Evolutionary conservation across 345 rosid species (phyloP), one percentile per base, ranked within the genome.

Genomic region (Camelina neglecta): DNA sequence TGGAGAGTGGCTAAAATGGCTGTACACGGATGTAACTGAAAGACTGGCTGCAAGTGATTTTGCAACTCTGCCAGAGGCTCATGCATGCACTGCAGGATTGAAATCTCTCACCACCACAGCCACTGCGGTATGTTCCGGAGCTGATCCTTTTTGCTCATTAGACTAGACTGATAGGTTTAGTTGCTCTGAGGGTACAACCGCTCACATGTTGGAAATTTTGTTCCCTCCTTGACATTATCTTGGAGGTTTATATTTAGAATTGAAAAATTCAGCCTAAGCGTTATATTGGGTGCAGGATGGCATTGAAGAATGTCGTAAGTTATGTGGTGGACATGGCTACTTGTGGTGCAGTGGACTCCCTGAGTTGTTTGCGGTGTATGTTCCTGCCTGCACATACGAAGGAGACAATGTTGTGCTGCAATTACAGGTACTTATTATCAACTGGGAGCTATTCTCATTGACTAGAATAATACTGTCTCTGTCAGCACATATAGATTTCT

Each of bases 281-380:
- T 51, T 67, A 29, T 60, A 12, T 60, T 65, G 56, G 64, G 53
- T 79, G 69, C 87, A 95, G 99, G 97, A 96, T 87, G 98, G 75
- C 8, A 93, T 96, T 71, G 99, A 96, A 88, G 99, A 96, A 82
- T 96, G 99, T 74, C 86, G 98, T 65, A 96, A 96, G 81, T 76
- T 96, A 63, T 96, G 99, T 67, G 99, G 99, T 81, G 99, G 99
- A 65, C 99, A 96, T 81, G 99, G 99, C 39, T 96, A 96, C 85
- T 86, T 96, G 62, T 83, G 83, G 75, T 80, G 90, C 87, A 93
- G 99, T 68, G 99, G 99, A 69, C 98, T 96, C 72, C 98, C 98
- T 10, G 97, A 96, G 83, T 84, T 96, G 59, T 89, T 96, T 85
- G 98, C 99, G 18, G 96, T 91, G 51, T 96, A 90, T 86, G 86